A percentile compares a stretch with the other conserved stretches of the same genome.
These are phyloP conservation scores for Penicillium sp. DNA, from an alignment of 2,329 filamentous ascomycete species.

Conservation along the genomic window DNA sequence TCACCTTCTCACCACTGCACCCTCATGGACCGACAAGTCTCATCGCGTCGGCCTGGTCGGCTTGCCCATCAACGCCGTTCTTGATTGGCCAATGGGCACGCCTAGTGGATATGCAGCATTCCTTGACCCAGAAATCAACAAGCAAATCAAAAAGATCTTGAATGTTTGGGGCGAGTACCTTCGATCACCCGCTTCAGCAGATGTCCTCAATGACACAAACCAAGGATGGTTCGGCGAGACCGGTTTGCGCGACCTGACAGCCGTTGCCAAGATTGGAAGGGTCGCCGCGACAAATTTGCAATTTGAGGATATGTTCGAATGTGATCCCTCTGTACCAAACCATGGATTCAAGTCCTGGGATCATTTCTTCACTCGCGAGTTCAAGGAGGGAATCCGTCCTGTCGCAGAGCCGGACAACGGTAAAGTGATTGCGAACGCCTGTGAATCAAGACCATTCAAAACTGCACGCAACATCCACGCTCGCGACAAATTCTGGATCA, in stretches of 20 bases:
- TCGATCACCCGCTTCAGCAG: conserved; percentile 55
- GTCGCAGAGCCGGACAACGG: conserved; percentile 56
- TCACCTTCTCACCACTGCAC: conserved; percentile 44
- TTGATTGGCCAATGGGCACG: conserved; percentile 63
- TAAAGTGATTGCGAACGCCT: conserved; percentile 61
- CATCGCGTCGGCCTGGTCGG: conserved; percentile 51
- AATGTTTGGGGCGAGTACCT: conserved; percentile 57
- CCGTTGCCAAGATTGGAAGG: conserved; percentile 24
- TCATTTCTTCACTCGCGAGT: conserved; percentile 65
- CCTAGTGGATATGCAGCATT: conserved; percentile 57
- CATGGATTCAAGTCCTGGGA: conserved; percentile 68
- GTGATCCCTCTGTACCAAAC: conserved; percentile 26
- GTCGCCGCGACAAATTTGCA: conserved; percentile 20
- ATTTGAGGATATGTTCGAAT: conserved; percentile 34
- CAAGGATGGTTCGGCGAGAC: conserved; percentile 60
- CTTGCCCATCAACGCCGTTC: conserved; percentile 57
- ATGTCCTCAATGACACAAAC: conserved; percentile 46
- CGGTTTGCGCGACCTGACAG: conserved; percentile 46
- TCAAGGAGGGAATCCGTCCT: conserved; percentile 58
- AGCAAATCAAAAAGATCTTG: conserved; percentile 54
- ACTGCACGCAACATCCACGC: conserved; percentile 53
- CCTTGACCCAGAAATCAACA: conserved; percentile 55
- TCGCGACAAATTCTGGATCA: conserved; percentile 67
- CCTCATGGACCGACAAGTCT: conserved; percentile 34
- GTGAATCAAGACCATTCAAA: conserved; percentile 63